Base-by-base conservation (phyloP, 345 rosid species). In the Gossypium raimondii region DNA sequence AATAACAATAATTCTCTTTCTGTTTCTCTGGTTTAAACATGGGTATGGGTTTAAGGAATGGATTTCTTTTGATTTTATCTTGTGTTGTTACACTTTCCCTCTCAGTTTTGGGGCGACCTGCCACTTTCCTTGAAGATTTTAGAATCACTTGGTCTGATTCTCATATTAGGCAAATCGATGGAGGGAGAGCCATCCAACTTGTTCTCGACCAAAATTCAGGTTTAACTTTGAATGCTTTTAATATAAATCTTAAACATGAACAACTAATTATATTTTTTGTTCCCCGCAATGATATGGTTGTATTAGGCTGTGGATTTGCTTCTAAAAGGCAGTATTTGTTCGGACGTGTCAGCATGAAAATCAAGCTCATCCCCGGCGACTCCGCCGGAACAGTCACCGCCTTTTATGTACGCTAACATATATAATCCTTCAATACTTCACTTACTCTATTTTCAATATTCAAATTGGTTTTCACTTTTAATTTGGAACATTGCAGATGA, bases 331-430 rank as follows among this genome's bases (percentile, higher is more conserved):
- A 83, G 66, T 94, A 92, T 78, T 66, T 92, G 83, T 94, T 87
- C 62, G 98, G 98, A 58, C 85, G 86, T 61, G 92, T 94, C 4
- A 90, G 97, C 89, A 87, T 94, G 90, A 90, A 85, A 87, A 90
- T 94, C 84, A 94, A 92, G 87, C 98, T 94, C 72, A 14, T 94
- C 52, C 86, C 94, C 0, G 97, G 98, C 3, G 98, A 94, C 84
- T 94, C 97, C 20, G 98, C 98, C 13, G 98, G 97, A 78, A 94
- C 98, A 3, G 97, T 94, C 80, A 88, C 98, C 1, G 98, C 98
- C 77, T 94, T 94, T 76, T 94, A 80, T 48, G 87, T 64, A 29
- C 1, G 18, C n/a, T 11, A 11, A 48, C 14, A 10, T 45, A 51
- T 17, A 57, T n/a, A 51, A 44, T 18, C 47, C 47, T 78, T 53